A percentile compares a stretch with the other conserved stretches of the same genome.
phyloP scores from a whole-genome alignment of 176 grass and related monocot genomes.

The Musa troglodytarum region DNA sequence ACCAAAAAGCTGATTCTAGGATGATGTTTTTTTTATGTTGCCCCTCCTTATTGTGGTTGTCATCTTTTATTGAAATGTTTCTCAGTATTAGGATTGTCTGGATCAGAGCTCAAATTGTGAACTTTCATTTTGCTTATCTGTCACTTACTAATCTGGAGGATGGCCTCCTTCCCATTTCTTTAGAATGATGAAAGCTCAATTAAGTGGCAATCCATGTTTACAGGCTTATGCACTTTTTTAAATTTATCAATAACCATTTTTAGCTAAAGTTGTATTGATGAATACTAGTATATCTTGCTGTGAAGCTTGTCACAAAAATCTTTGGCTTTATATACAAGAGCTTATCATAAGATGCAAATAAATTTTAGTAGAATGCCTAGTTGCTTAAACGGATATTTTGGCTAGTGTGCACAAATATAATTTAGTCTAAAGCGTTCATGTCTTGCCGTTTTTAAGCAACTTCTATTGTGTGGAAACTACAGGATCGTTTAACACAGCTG shows the following conservation, averaged over 20 bases:
- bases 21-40: too few species aligned
- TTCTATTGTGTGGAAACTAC: not conserved
- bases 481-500: conserved; percentile 25
- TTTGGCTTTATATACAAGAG: too few species aligned
- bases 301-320: not conserved
- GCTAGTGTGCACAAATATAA: not conserved
- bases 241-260: not conserved
- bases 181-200: too few species aligned
- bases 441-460: not conserved
- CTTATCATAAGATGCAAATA: not conserved
- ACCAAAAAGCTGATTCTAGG: too few species aligned
- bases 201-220: too few species aligned
- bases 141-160: too few species aligned
- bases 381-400: not conserved
- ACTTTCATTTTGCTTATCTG: too few species aligned
- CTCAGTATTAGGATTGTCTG: too few species aligned
- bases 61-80: too few species aligned
- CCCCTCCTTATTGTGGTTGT: too few species aligned
- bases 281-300: not conserved
- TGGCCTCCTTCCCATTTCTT: too few species aligned
- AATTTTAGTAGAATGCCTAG: not conserved
- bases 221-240: not conserved
- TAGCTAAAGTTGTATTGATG: not conserved
- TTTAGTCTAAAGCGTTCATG: not conserved
- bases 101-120: too few species aligned